phyloP scores from a whole-genome alignment of 2,329 filamentous ascomycete species.

The Penicillium sp. region DNA sequence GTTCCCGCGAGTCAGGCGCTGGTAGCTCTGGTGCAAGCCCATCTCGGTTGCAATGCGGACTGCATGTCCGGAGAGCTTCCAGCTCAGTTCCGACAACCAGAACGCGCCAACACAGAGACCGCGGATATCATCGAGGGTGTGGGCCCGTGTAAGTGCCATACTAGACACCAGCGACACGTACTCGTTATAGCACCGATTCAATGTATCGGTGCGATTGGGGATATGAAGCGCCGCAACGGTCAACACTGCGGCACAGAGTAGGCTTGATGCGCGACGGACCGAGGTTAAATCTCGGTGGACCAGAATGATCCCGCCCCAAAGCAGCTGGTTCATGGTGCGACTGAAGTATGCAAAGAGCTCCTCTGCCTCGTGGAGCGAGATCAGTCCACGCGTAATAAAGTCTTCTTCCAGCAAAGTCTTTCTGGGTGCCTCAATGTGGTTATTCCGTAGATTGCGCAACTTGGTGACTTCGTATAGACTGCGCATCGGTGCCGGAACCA shows the following conservation, averaged over 20 bases:
- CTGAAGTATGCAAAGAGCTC: conserved; percentile 51
- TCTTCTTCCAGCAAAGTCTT: conserved; percentile 44
- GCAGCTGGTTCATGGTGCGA: conserved; percentile 48
- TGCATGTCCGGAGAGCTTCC: conserved; percentile 58
- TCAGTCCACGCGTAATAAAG: conserved; percentile 48
- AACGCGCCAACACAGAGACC: conserved; percentile 59
- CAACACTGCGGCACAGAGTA: conserved; percentile 54
- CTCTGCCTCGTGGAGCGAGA: conserved; percentile 49
- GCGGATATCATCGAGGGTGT: conserved; percentile 55
- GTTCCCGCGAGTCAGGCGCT: conserved; percentile 48
- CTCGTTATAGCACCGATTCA: conserved; percentile 54
- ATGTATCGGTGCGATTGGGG: conserved; percentile 50
- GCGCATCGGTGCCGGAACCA: conserved; percentile 51
- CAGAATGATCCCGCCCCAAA: conserved; percentile 52
- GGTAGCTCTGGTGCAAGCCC: conserved; percentile 53
- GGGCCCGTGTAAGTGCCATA: conserved; percentile 56
- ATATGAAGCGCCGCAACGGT: conserved; percentile 58
- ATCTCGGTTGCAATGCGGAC: conserved; percentile 57
- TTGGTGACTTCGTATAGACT: conserved; percentile 54
- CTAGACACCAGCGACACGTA: conserved; percentile 55
- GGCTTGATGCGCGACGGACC: conserved; percentile 52
- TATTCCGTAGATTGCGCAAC: conserved; percentile 41
- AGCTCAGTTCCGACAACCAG: conserved; percentile 60
- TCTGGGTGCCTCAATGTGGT: conserved; percentile 36
- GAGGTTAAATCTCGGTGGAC: conserved; percentile 50